Evolutionary conservation across 2,329 filamentous ascomycete species (phyloP).

Genomic region (Podosphaera leucotricha): DNA sequence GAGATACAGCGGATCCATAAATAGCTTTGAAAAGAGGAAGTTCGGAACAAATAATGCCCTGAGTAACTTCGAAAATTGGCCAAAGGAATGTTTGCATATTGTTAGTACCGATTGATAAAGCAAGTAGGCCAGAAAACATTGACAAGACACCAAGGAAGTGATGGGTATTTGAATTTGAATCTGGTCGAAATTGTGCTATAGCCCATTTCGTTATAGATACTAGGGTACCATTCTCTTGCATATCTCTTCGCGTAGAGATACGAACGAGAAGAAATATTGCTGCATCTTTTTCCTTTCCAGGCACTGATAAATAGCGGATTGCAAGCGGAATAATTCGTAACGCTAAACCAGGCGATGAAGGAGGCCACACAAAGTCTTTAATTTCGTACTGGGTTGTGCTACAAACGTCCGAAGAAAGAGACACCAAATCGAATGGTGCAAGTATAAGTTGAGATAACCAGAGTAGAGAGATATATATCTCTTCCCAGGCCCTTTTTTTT

Average conservation of each 20-base stretch:
- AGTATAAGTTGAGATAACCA: constrained; percentile 71
- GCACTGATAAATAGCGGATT: constrained; percentile 43
- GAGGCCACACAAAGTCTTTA: constrained; percentile 29
- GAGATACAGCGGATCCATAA: constrained; percentile 50
- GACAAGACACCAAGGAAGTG: constrained; percentile 63
- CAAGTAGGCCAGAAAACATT: constrained; percentile 52
- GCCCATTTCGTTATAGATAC: constrained; percentile 48
- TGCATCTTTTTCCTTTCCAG: constrained; percentile 75
- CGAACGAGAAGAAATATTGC: constrained; percentile 66
- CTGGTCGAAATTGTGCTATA: constrained; percentile 21
- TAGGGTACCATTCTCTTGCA: constrained; percentile 56
- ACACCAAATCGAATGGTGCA: constrained; percentile 73
- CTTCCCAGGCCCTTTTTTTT: constrained; percentile 48
- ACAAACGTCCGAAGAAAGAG: constrained; percentile 44
- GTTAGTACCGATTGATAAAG: constrained; percentile 44
- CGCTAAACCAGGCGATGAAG: constrained; percentile 43
- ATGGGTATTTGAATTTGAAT: constrained; percentile 20
- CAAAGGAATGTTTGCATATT: constrained; percentile 46
- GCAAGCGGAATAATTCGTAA: constrained; percentile 47
- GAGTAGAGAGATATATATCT: constrained; percentile 64
- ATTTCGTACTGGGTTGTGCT: constrained; percentile 22
- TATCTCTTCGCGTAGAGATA: constrained; percentile 63
- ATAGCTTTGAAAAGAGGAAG: constrained; percentile 28
- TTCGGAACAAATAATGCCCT: constrained; percentile 30
- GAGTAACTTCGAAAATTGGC: constrained; percentile 39